These are phyloP conservation scores for Rheum nobile DNA, from an alignment of 148 eudicot genomes.

Conservation along the genomic window DNA sequence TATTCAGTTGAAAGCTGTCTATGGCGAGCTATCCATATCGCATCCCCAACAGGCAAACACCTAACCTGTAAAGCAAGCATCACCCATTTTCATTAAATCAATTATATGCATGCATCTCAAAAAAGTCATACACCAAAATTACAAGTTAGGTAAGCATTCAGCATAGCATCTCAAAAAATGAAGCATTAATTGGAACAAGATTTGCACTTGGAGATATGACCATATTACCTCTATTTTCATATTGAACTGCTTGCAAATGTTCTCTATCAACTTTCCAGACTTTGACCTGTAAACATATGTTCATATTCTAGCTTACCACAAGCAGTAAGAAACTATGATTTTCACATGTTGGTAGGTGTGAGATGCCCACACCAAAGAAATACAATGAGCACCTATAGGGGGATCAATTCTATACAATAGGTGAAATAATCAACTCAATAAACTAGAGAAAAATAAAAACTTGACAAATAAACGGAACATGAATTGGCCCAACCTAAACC, in stretches of 20 bases:
- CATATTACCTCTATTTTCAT: conserved; percentile 61
- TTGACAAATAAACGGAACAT: not conserved
- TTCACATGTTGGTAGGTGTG: not conserved
- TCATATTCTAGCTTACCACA: not conserved
- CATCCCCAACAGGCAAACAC: conserved; percentile 88
- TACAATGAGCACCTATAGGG: not conserved
- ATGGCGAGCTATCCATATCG: conserved; percentile 87
- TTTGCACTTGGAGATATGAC: not conserved
- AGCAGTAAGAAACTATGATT: not conserved
- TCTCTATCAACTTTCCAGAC: conserved; percentile 51
- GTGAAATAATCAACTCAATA: not conserved
- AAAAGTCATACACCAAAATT: not conserved
- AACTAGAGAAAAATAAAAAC: not conserved
- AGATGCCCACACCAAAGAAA: not conserved
- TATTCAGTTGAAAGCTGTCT: conserved; percentile 49
- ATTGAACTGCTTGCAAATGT: conserved; percentile 36
- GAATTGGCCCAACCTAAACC: not conserved
- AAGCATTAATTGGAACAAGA: not conserved
- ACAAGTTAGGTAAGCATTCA: not conserved
- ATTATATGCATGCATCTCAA: not conserved
- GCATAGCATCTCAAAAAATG: not conserved
- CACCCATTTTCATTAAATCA: not conserved
- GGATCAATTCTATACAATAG: not conserved
- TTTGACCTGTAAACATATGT: conserved; percentile 47
- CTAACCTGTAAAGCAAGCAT: conserved; percentile 34